Evolutionary conservation across 73 alveolate genomes (phyloP).

Genomic region (Tetrahymena thermophila): DNA sequence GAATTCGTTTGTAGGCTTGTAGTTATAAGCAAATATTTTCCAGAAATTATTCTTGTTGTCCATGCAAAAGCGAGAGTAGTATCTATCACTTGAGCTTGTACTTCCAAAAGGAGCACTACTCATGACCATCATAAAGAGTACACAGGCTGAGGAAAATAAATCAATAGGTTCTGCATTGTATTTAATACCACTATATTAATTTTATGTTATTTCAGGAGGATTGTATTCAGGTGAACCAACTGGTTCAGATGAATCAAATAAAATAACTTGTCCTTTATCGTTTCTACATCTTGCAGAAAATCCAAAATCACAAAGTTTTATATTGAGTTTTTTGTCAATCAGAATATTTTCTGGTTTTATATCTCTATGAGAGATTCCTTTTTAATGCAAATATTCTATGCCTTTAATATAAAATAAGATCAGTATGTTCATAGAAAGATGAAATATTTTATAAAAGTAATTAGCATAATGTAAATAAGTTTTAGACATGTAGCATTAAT

Average conservation of each 20-base stretch:
- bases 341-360: conserved; percentile 38
- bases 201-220: conserved; percentile 35
- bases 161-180: conserved; percentile 32
- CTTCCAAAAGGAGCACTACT: conserved; percentile 38
- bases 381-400: conserved; percentile 18
- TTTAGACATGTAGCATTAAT: not conserved
- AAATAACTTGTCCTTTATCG: conserved; percentile 12
- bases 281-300: conserved; percentile 25
- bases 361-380: conserved; percentile 35
- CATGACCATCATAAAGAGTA: conserved; percentile 38
- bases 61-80: conserved; percentile 7
- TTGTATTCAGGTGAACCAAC: conserved; percentile 43
- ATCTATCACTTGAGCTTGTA: conserved; percentile 18
- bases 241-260: conserved; percentile 14
- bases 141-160: conserved; percentile 30
- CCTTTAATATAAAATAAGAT: not conserved
- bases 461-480: not conserved
- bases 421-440: not conserved
- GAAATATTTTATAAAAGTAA: not conserved
- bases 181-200: not conserved
- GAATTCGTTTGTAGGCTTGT: not conserved
- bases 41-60: conserved; percentile 14
- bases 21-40: conserved; percentile 6
- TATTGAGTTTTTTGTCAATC: conserved; percentile 23
- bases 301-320: conserved; percentile 43